Evolutionary conservation across 441 rosid species (phyloP), one percentile per base, ranked within the genome.

Genomic region (Biscutella laevigata): DNA sequence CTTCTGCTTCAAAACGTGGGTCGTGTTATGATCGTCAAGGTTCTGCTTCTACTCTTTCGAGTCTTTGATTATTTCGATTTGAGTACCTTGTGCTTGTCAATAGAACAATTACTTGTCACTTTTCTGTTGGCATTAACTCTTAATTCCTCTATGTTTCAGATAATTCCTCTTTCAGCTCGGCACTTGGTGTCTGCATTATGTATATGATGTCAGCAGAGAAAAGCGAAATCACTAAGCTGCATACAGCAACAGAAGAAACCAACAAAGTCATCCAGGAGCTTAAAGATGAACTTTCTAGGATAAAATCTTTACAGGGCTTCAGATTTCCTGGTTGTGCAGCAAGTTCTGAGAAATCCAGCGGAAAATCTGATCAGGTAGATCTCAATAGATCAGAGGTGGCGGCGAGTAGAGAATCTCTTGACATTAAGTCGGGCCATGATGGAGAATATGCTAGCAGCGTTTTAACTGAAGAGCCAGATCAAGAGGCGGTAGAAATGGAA

Each of bases 401-500:
- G 20, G 70, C 11, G 52, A 46, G 59, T 33, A 41, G 55, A 35
- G 72, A 49, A 24, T 58, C 64, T 38, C 60, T 58, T 26, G 70
- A 62, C 57, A 38, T 38, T 12, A 73, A 73, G 52, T 29, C 59
- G 1, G 19, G 50, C 26, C 81, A 75, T 19, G 84, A 79, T 57
- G 78, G 69, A 63, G 94, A 77, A 59, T 80, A 74, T 65, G 75
- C 79, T 2, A 83, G 95, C 55, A 88, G 95, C 19, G 84, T 86
- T 69, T 75, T 89, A 42, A 89, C 95, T 0, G 95, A 83, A 46
- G 96, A 85, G 76, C 78, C 72, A 44, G 94, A 77, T 68, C 78
- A 65, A 26, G 81, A 71, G 73, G 51, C 49, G 17, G 53, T 61
- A 30, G 90, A 83, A 73, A 81, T 83, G 81, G 79, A 75, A 62